These are phyloP conservation scores for Thinopyrum obtusiflorum DNA, from an alignment of 202 grass and related monocot species.

Conservation along the genomic window DNA sequence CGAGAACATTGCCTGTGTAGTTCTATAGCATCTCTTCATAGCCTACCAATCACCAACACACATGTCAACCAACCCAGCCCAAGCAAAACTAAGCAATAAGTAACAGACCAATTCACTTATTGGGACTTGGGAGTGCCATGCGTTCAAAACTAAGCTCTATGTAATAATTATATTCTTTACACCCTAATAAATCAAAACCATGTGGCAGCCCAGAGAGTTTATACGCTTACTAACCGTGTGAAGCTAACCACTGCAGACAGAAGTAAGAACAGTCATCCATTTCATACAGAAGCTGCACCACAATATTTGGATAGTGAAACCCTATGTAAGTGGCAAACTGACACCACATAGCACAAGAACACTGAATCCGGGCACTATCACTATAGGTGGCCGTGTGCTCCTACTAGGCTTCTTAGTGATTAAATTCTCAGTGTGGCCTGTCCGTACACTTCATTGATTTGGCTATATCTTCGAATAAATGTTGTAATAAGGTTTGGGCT, in stretches of 20 bases:
- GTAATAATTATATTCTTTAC: not conserved
- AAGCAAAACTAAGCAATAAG: not conserved
- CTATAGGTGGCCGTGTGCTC: not conserved
- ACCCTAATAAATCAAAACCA: not conserved
- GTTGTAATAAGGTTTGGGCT: not conserved
- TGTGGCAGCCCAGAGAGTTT: not conserved
- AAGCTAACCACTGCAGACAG: conserved; percentile 25
- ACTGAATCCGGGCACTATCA: conserved; percentile 2
- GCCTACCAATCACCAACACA: not conserved
- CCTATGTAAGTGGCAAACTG: not conserved
- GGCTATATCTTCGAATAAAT: not conserved
- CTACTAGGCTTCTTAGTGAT: not conserved
- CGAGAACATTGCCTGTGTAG: not conserved
- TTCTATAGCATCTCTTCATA: not conserved
- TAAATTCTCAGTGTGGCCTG: not conserved
- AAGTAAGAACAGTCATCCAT: not conserved
- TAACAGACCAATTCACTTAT: not conserved
- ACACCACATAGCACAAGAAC: not conserved
- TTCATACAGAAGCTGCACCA: not conserved
- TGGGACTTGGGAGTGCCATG: not conserved
- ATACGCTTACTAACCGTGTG: not conserved
- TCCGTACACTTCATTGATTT: not conserved
- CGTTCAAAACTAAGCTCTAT: not conserved
- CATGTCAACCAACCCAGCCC: not conserved
- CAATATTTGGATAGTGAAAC: not conserved